These are phyloP conservation scores for Noccaea caerulescens DNA, from an alignment of 345 rosid species.

Conservation along the genomic window DNA sequence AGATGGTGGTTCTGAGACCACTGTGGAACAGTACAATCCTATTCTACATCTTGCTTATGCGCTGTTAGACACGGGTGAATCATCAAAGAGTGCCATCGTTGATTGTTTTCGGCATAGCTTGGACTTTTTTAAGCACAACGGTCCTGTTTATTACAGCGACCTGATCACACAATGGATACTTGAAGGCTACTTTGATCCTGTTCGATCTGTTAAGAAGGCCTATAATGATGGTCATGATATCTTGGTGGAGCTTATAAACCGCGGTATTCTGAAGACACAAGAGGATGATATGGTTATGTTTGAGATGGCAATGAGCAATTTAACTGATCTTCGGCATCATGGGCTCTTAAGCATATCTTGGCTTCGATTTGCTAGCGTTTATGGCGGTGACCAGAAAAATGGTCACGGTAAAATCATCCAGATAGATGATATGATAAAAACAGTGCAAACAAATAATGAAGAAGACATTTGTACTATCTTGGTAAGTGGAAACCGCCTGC, in stretches of 20 bases:
- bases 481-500: slow-evolving; percentile 49
- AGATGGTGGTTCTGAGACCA: neutral
- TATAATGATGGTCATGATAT: slow-evolving; percentile 47
- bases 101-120: slow-evolving; percentile 56
- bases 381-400: slow-evolving; percentile 20
- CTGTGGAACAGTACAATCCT: neutral
- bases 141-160: slow-evolving; percentile 45
- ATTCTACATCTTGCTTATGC: slow-evolving; percentile 38
- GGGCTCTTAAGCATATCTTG: slow-evolving; percentile 39
- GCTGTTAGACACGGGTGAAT: slow-evolving; percentile 12
- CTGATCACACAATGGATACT: slow-evolving; percentile 60
- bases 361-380: slow-evolving; percentile 43
- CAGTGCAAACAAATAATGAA: slow-evolving; percentile 25
- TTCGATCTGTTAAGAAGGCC: slow-evolving; percentile 42
- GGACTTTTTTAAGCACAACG: slow-evolving; percentile 35
- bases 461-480: slow-evolving; percentile 38
- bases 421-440: slow-evolving; percentile 54
- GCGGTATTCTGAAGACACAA: slow-evolving; percentile 50
- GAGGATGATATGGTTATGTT: slow-evolving; percentile 46
- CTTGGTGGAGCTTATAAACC: slow-evolving; percentile 51
- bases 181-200: slow-evolving; percentile 59
- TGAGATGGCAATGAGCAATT: slow-evolving; percentile 42
- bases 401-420: slow-evolving; percentile 47
- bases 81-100: neutral
- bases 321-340: slow-evolving; percentile 37